Evolutionary conservation across 2,329 filamentous ascomycete genomes (phyloP), one percentile per base, ranked within the genome.

Genomic region (Penicillium sp.): DNA sequence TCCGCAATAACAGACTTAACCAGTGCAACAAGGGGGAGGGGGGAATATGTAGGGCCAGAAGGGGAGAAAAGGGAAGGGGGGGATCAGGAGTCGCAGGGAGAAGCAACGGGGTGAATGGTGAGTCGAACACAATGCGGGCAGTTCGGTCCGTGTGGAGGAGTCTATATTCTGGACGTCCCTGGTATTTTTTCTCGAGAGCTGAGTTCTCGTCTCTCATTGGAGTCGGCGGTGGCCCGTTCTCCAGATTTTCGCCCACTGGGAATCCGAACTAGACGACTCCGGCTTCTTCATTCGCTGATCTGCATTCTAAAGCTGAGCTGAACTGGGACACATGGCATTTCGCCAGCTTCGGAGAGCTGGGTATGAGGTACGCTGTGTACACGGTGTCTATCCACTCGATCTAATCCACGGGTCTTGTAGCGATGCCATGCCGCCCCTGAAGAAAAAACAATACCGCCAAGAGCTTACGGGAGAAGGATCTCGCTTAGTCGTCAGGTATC

Each of bases 241-340:
- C 41, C 41, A 46, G 37, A 50, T 43, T 39, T 21, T 33, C 34
- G 16, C 21, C 32, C 38, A 35, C 32, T 31, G n/a, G 15, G 27
- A 10, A 33, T 18, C 18, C 16, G 13, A 28, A 19, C 20, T 33
- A 8, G 29, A 19, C 16, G 11, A 15, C 15, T 41, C 34, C 43
- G 11, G 32, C 19, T 17, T 20, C 19, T 26, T 45, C 39, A 48
- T 48, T 48, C 33, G 45, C 28, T 20, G 26, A 30, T 17, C 21
- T 19, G 20, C 20, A n/a, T 25, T 39, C 18, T 36, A n/a, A 33
- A 50, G 39, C 40, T 44, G 47, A 50, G 43, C 46, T 49, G 46
- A 49, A 34, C 35, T 17, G 33, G 27, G 33, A 41, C 38, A 44
- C 32, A 36, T 38, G 43, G 43, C 28, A 28, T 14, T 21, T 33